Percentiles rank a stretch among this genome's conserved stretches.
phyloP scores from a whole-genome alignment of 1,284 basidiomycete genomes.

The Fereydounia khargensis region DNA sequence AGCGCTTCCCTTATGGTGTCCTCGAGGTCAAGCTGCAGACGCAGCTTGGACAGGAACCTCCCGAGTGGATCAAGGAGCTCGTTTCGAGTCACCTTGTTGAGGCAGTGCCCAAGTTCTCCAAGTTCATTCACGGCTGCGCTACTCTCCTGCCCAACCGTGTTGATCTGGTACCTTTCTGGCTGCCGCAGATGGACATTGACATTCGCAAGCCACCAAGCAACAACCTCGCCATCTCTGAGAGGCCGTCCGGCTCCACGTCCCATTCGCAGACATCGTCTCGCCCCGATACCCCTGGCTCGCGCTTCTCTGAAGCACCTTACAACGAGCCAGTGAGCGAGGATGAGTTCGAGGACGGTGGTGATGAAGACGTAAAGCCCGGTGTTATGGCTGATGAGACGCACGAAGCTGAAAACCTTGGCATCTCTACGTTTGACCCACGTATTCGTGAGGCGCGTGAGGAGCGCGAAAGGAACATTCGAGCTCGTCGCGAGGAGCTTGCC shows the following conservation, averaged over 20 bases:
- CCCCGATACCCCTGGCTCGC: conserved; percentile 41
- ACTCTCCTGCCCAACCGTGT: conserved; percentile 89
- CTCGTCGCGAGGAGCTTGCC: conserved; percentile 49
- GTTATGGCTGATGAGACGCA: conserved; percentile 43
- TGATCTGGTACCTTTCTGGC: conserved; percentile 98
- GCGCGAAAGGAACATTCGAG: conserved; percentile 50
- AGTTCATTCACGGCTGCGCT: conserved; percentile 97
- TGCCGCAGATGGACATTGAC: conserved; percentile 78
- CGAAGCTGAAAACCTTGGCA: conserved; percentile 50
- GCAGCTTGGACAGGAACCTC: conserved; percentile 91
- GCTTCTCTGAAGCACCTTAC: conserved; percentile 27
- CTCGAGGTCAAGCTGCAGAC: conserved; percentile 97
- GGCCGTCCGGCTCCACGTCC: conserved; percentile 29
- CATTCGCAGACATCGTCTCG: conserved; percentile 32
- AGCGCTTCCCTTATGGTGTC: conserved; percentile 94
- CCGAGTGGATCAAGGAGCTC: conserved; percentile 91
- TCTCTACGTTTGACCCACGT: conserved; percentile 48
- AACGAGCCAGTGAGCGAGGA: conserved; percentile 55
- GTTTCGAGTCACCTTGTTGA: conserved; percentile 81
- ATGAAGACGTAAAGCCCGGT: conserved; percentile 27
- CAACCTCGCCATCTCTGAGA: conserved; percentile 48
- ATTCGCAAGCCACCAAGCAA: conserved; percentile 40
- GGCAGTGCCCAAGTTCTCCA: conserved; percentile 65
- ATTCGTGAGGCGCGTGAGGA: conserved; percentile 49
- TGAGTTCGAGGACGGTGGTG: conserved; percentile 49